Conservation (phyloP, 1,284 basidiomycete species). For the Puccinia sorghi region DNA sequence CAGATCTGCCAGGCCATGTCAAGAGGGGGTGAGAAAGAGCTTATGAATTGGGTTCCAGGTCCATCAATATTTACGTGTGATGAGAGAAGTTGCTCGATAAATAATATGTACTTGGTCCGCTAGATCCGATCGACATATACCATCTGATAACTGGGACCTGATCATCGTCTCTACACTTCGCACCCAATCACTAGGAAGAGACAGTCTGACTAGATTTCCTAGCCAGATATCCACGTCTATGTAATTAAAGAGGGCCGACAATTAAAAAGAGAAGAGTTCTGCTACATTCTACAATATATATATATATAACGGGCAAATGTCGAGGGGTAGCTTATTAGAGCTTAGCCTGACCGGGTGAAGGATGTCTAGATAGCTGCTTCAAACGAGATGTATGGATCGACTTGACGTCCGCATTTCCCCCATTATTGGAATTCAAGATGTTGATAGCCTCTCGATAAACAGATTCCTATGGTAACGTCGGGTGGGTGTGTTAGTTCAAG, state of each 20-base stretch:
- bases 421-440: constrained; percentile 2
- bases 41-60: background rate
- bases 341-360: background rate
- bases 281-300: background rate
- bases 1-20: background rate
- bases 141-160: background rate
- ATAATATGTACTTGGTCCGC: background rate
- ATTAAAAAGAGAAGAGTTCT: background rate
- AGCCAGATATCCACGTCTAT: background rate
- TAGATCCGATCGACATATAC: background rate
- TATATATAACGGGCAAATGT: too few species aligned
- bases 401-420: constrained; percentile 9
- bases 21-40: background rate
- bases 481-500: background rate
- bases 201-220: background rate
- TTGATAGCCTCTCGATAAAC: constrained; percentile 20
- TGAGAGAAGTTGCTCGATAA: background rate
- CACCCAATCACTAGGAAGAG: background rate
- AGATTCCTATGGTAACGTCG: background rate
- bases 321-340: background rate
- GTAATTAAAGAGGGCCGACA: background rate
- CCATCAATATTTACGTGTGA: background rate
- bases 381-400: constrained; percentile 19
- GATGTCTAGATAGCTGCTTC: background rate
- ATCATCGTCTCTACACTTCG: background rate